phyloP scores from a whole-genome alignment of 2,329 filamentous ascomycete genomes.

The Fusarium devonianum region DNA sequence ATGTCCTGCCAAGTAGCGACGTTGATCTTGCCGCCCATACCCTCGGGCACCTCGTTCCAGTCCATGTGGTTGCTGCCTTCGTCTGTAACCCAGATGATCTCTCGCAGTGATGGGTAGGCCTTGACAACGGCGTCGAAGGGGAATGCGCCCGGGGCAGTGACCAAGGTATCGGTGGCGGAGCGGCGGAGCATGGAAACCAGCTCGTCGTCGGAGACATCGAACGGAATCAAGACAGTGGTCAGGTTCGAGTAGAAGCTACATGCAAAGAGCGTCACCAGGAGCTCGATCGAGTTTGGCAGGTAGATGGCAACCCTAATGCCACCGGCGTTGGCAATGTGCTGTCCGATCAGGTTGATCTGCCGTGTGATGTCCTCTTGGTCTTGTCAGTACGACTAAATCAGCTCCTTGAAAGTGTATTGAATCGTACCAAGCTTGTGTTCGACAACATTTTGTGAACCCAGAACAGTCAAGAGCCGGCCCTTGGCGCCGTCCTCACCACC shows the following conservation, averaged over 20 bases:
- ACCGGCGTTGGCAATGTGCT: slow-evolving; percentile 74
- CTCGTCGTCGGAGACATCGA: slow-evolving; percentile 73
- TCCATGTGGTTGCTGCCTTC: slow-evolving; percentile 91
- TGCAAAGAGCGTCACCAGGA: slow-evolving; percentile 82
- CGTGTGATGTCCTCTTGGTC: slow-evolving; percentile 72
- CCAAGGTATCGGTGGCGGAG: slow-evolving; percentile 78
- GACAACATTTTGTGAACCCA: slow-evolving; percentile 75
- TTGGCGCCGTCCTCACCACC: slow-evolving; percentile 71
- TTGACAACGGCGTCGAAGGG: slow-evolving; percentile 77
- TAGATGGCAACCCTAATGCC: slow-evolving; percentile 85
- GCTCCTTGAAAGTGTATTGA: not conserved
- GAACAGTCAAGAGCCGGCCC: slow-evolving; percentile 78
- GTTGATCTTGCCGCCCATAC: slow-evolving; percentile 75
- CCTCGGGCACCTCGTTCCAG: slow-evolving; percentile 88
- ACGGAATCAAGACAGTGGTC: slow-evolving; percentile 84
- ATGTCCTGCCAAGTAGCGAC: slow-evolving; percentile 95
- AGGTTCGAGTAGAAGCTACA: slow-evolving; percentile 85
- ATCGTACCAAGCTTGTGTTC: slow-evolving; percentile 71
- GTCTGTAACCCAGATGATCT: slow-evolving; percentile 92
- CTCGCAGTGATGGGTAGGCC: slow-evolving; percentile 73
- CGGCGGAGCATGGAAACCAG: slow-evolving; percentile 76
- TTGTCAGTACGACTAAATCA: slow-evolving; percentile 12
- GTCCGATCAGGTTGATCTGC: slow-evolving; percentile 87
- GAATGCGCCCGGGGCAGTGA: slow-evolving; percentile 86
- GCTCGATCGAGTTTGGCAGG: slow-evolving; percentile 90